Evolutionary conservation across 1,284 basidiomycete genomes (phyloP).

Genomic region (Trichosporon sp.): DNA sequence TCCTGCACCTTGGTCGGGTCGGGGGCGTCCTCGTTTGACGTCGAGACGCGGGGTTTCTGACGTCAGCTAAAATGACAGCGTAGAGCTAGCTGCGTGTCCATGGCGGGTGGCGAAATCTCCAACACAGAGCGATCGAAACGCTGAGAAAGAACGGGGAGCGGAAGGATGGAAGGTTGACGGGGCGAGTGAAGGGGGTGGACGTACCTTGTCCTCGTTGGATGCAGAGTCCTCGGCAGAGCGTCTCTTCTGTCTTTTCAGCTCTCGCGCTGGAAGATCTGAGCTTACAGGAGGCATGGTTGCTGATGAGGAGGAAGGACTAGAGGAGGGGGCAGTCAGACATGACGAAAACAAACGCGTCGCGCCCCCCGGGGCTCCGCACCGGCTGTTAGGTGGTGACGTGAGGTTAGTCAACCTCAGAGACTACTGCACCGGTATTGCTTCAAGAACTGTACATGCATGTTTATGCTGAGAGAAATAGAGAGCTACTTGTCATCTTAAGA

Average conservation of each 20-base stretch:
- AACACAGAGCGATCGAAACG: too few relatives aligned
- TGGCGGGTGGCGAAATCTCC: background rate
- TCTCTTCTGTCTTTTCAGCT: slow-evolving; percentile 12
- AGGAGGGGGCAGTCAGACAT: background rate
- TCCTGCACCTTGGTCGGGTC: background rate
- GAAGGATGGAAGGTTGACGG: background rate
- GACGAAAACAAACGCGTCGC: slow-evolving; percentile 13
- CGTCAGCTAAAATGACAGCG: background rate
- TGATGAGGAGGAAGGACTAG: background rate
- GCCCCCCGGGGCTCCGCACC: slow-evolving; percentile 4
- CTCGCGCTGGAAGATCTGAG: background rate
- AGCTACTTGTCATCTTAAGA: too few relatives aligned
- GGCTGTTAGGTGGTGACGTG: background rate
- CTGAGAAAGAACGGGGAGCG: background rate
- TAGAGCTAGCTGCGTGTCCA: background rate
- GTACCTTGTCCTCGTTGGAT: background rate
- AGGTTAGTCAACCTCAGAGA: background rate
- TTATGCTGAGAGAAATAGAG: too few relatives aligned
- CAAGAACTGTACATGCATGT: too few relatives aligned
- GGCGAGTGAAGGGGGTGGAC: background rate
- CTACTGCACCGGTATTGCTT: too few relatives aligned
- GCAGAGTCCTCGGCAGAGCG: background rate
- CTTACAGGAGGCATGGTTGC: background rate
- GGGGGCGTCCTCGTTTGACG: background rate
- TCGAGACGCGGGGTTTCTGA: background rate